Evolutionary conservation across 495 filamentous ascomycete species (phyloP).

Genomic region (Chlorociboria aeruginascens): DNA sequence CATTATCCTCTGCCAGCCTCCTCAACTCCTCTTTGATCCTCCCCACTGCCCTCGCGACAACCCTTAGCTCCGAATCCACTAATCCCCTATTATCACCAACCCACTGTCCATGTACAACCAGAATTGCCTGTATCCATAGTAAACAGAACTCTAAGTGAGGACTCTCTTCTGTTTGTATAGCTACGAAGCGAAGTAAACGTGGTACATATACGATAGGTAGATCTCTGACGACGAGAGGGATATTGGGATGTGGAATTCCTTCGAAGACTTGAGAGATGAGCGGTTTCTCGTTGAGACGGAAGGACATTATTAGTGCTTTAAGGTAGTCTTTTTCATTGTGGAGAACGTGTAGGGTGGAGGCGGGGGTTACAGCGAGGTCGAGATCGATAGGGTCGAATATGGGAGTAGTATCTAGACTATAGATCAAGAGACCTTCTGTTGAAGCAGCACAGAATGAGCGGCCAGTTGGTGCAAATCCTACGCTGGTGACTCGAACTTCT

Average conservation of each 20-base stretch:
- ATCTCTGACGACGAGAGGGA: slow-evolving; percentile 63
- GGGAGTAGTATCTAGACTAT: slow-evolving; percentile 69
- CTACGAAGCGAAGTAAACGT: slow-evolving; percentile 72
- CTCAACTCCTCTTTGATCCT: slow-evolving; percentile 66
- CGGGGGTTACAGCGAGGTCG: slow-evolving; percentile 81
- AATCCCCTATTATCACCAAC: slow-evolving; percentile 65
- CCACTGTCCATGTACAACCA: slow-evolving; percentile 71
- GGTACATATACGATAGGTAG: slow-evolving; percentile 81
- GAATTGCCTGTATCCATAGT: slow-evolving; percentile 77
- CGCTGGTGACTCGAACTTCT: slow-evolving; percentile 73
- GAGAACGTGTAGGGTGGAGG: slow-evolving; percentile 65
- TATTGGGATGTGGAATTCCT: slow-evolving; percentile 61
- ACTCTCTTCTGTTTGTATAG: slow-evolving; percentile 72
- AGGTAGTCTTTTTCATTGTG: slow-evolving; percentile 65
- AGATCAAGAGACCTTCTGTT: slow-evolving; percentile 88
- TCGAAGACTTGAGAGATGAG: slow-evolving; percentile 79
- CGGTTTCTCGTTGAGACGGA: slow-evolving; percentile 73
- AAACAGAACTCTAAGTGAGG: slow-evolving; percentile 92
- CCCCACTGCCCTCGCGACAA: slow-evolving; percentile 61
- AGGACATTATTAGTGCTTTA: slow-evolving; percentile 91
- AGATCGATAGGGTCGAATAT: slow-evolving; percentile 94
- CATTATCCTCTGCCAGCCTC: slow-evolving; percentile 72
- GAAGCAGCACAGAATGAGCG: slow-evolving; percentile 88
- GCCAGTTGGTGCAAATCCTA: slow-evolving; percentile 81
- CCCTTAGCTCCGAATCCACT: slow-evolving; percentile 69